phyloP scores from a whole-genome alignment of 371 early-diverging fungal species.

The Rhizomucor pusillus region DNA sequence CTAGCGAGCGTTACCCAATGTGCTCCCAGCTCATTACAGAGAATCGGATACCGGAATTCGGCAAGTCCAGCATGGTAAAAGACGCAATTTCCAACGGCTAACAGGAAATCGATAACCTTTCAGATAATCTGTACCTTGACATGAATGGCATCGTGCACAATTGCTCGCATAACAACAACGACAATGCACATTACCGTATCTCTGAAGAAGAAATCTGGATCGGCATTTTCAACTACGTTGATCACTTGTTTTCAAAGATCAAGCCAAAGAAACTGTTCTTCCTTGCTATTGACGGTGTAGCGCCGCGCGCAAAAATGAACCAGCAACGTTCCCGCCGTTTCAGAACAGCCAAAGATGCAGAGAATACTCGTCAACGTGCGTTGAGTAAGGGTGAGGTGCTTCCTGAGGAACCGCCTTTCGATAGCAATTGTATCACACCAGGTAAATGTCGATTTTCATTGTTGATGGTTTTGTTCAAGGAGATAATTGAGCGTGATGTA shows the following conservation, averaged over 20 bases:
- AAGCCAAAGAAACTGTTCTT: constrained; percentile 95
- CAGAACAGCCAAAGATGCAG: constrained; percentile 88
- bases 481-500: not conserved
- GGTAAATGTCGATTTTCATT: constrained; percentile 51
- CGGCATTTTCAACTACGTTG: constrained; percentile 95
- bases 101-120: too few relatives aligned
- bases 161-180: constrained; percentile 94
- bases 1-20: constrained; percentile 95
- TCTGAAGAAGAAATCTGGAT: constrained; percentile 95
- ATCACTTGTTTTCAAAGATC: constrained; percentile 89
- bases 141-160: constrained; percentile 99
- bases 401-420: constrained; percentile 83
- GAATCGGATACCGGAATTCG: constrained; percentile 93
- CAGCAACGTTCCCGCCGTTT: constrained; percentile 99
- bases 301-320: constrained; percentile 99
- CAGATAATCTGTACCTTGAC: constrained; percentile 96
- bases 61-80: constrained; percentile 36
- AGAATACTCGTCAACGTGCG: constrained; percentile 61
- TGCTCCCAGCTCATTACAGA: constrained; percentile 86
- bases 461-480: not conserved
- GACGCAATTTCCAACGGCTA: not conserved
- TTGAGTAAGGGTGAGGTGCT: constrained; percentile 64
- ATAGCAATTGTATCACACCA: constrained; percentile 99
- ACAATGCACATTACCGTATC: constrained; percentile 66
- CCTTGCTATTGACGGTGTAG: constrained; percentile 98